Base-by-base conservation (phyloP, 495 filamentous ascomycete species). In the Penicillium waksmanii region DNA sequence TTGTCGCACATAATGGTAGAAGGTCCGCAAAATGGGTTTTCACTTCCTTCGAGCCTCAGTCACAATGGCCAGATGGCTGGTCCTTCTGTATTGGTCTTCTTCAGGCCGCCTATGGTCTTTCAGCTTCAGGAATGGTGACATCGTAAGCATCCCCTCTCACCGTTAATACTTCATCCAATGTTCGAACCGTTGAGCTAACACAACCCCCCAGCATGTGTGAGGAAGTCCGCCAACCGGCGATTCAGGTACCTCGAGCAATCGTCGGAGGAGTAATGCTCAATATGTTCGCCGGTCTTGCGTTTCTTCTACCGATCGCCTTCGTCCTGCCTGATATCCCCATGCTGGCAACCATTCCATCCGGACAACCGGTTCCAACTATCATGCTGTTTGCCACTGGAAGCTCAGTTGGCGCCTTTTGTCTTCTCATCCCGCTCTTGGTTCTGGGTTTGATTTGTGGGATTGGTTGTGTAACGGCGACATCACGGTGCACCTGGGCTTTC, bases 401-500 rank as follows among this genome's bases (percentile, higher is more conserved):
- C 46, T 27, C 46, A 2, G 46, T n/a, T 2, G 31, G 87, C 4
- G 87, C 85, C 2, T 85, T 92, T 43, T 85, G 80, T 6, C 78
- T 92, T 0, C 77, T 89, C 19, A 82, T 89, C 10, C 46, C 46
- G 2, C 23, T 48, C 3, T n/a, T 48, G 46, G 21, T 48, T n/a
- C 46, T 48, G 10, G 46, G 46, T 2, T 48, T 48, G 46, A 48
- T 48, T 19, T 48, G 46, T 48, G 46, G 46, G 23, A 48, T 48
- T 11, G 46, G 46, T 18, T 48, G 46, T n/a, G 46, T 48, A 6
- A 48, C 46, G 21, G 46, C 46, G 18, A 48, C 46, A 33, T 84
- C 77, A 17, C 81, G 88, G 4, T 87, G 89, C 80, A 85, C 84
- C 27, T 90, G 85, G 62, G 87, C 88, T 3, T 91, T 90, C 21